Evolutionary conservation across 2,329 filamentous ascomycete genomes (phyloP).

Genomic region (Aspergillus tubingensis): DNA sequence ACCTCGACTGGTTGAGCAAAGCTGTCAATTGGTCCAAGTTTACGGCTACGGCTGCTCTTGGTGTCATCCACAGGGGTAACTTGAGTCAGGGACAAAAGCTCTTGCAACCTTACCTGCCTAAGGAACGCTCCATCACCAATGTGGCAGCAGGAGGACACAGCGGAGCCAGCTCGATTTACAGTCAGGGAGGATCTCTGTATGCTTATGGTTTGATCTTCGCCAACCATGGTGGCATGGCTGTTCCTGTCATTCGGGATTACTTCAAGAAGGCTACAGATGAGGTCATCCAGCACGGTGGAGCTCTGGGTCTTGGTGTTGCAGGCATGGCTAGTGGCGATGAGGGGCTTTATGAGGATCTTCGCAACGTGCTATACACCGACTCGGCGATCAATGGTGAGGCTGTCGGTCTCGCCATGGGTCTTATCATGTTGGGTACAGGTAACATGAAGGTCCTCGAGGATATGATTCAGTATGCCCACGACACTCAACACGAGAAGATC

Average conservation of each 20-base stretch:
- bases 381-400: conserved; percentile 97
- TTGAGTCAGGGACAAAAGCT: conserved; percentile 90
- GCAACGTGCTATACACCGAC: conserved; percentile 84
- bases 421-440: conserved; percentile 98
- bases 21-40: conserved; percentile 99
- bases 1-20: conserved; percentile 96
- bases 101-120: conserved; percentile 89
- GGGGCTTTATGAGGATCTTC: conserved; percentile 87
- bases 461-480: conserved; percentile 97
- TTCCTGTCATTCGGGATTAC: conserved; percentile 50
- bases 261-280: conserved; percentile 61
- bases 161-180: conserved; percentile 83
- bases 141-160: conserved; percentile 55
- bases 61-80: conserved; percentile 95
- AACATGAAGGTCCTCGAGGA: conserved; percentile 90
- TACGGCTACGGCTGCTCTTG: conserved; percentile 91
- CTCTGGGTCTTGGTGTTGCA: conserved; percentile 90
- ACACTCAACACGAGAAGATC: conserved; percentile 98
- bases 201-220: conserved; percentile 95
- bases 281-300: conserved; percentile 95
- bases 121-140: conserved; percentile 56
- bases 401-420: conserved; percentile 91
- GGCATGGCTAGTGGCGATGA: conserved; percentile 95
- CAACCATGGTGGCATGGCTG: conserved; percentile 89
- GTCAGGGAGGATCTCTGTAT: conserved; percentile 92